Base-by-base conservation (phyloP, 164 flowering plant species). In the Chimonanthus praecox region DNA sequence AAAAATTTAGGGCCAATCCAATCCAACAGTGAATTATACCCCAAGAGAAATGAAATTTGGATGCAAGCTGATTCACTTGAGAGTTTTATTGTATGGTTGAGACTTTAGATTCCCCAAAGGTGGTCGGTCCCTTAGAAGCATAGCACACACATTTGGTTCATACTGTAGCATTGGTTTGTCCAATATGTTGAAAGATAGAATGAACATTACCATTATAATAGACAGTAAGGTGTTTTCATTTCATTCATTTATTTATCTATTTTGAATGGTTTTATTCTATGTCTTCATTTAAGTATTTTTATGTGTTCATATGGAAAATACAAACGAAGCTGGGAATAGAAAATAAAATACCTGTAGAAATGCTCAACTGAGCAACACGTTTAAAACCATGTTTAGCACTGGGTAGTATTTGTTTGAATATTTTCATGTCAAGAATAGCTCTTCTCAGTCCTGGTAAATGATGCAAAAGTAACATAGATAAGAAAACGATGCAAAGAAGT, bases 341-440 rank as follows among this genome's bases (percentile, higher is more conserved):
- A 66, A n/a, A 44, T 9, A 71, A 44, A 74, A 81, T 69, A 86
- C 88, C 85, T 82, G 75, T 67, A 50, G 60, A 63, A 70, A 18
- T 63, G 67, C 18, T 48, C 16, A 47, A 75, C 72, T 78, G 77
- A 2, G 13, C 8, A 15, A 65, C 44, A 13, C 51, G 72, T 61
- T 64, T 68, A 47, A 67, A 50, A n/a, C 73, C 62, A 67, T 43
- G 68, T 51, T 74, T 81, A 48, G 67, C 16, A 20, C 45, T 9
- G 61, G 75, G 70, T 73, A 47, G n/a, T 15, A 78, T 49, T 76
- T 69, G 70, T 81, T 75, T 85, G 78, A 81, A 83, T 50, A 80
- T 72, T 62, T 75, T 81, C 85, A 83, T 85, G 61, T 61, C 68
- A 65, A 58, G 45, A 64, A 68, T 43, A 18, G 71, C 47, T 75